Evolutionary conservation across 2,329 filamentous ascomycete species (phyloP), one percentile per base, ranked within the genome.

Genomic region (Aaosphaeria arxii): DNA sequence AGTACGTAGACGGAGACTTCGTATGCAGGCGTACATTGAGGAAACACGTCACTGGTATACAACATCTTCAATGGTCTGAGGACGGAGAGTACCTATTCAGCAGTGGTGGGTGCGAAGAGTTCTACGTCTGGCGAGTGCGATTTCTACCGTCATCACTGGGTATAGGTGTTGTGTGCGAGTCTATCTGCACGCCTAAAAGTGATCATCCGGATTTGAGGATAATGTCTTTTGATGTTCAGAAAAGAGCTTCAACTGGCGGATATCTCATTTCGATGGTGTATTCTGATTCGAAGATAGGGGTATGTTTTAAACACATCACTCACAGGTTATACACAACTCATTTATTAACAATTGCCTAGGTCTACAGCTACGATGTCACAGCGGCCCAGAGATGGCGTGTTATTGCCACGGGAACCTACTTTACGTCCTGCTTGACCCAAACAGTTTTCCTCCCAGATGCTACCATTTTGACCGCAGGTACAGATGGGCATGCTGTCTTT

Each of bases 41-140:
- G 55, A 83, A 82, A 46, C 94, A 99, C 64, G 86, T 84, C 1
- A 86, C 90, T 0, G 94, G 92, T 0, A 82, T 97, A 6, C 92
- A 96, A 66, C 80, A 85, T 52, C 74, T 96, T 1, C 80, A 80
- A 50, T 97, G 90, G 89, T 83, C 87, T 1, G 64, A 68, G 0
- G 78, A 82, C 42, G 81, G 86, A 2, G 68, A 75, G 1, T 87
- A 86, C 57, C 80, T 99, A 2, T 88, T 97, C 65, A 96, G 89
- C 55, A 91, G 89, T 59, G 90, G 83, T 5, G 94, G 91, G 0
- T 86, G 84, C 51, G 92, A 96, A 66, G 92, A 99, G 69, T 87
- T 97, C 54, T 92, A 86, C 58, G 80, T 91, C 7, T 99, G 94
- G 92, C 79, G 82, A 38, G 69, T 92, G 32, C 75, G 74, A 42